A percentile compares a stretch with the other conserved stretches of the same genome.
These are phyloP conservation scores for Paecilomyces fulvus DNA, from an alignment of 2,329 filamentous ascomycete genomes.

Conservation along the genomic window DNA sequence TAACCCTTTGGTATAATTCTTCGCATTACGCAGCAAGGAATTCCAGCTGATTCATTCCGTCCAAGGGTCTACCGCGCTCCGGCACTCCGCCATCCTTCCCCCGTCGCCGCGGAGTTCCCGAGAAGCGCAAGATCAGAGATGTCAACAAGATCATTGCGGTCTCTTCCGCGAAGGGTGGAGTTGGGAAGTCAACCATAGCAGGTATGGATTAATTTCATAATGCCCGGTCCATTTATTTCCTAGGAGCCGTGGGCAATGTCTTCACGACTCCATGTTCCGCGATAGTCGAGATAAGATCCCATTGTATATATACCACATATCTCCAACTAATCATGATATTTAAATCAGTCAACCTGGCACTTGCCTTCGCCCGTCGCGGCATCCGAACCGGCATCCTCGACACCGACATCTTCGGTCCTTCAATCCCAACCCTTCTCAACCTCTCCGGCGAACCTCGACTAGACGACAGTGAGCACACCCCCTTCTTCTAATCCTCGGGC, in stretches of 20 bases:
- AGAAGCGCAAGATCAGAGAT: constrained; percentile 69
- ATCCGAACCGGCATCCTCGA: constrained; percentile 82
- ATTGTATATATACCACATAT: neutral
- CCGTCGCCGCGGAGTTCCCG: constrained; percentile 70
- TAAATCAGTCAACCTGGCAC: constrained; percentile 62
- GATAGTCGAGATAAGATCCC: neutral
- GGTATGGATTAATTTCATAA: constrained; percentile 40
- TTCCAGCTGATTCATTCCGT: constrained; percentile 1
- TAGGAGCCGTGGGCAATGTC: neutral
- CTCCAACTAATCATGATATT: neutral
- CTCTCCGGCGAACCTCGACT: constrained; percentile 70
- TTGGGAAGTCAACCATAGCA: constrained; percentile 91
- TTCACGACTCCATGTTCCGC: neutral
- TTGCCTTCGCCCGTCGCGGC: constrained; percentile 75
- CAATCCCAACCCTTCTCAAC: constrained; percentile 81
- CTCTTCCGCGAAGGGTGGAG: constrained; percentile 94
- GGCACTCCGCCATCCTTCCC: constrained; percentile 60
- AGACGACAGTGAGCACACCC: constrained; percentile 53
- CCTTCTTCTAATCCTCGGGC: too few species aligned
- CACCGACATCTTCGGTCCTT: constrained; percentile 94
- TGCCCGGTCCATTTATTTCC: neutral
- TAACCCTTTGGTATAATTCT: constrained; percentile 63
- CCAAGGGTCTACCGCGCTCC: constrained; percentile 73
- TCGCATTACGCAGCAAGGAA: neutral
- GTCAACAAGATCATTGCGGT: constrained; percentile 94